Evolutionary conservation across 176 grass and related monocot species (phyloP).

Genomic region (Cymbopogon citratus): DNA sequence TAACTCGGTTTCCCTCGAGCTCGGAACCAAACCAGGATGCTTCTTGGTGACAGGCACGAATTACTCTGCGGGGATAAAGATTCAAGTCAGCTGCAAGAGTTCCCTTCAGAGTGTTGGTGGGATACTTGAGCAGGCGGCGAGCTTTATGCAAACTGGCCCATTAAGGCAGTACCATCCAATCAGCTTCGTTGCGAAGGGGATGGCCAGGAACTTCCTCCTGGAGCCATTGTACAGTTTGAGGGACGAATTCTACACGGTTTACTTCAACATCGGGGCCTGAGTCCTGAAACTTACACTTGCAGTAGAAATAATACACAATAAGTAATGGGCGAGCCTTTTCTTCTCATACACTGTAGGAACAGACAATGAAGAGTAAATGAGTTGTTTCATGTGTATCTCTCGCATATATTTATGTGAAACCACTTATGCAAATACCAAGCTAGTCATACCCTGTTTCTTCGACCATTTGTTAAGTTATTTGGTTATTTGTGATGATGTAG

Average conservation of each 20-base stretch:
- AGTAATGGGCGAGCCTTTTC: constrained; percentile 4
- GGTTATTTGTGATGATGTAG: neutral
- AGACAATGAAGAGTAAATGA: neutral
- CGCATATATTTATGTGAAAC: neutral
- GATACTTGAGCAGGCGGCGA: constrained; percentile 53
- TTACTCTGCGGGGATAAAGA: constrained; percentile 23
- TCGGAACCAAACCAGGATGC: constrained; percentile 37
- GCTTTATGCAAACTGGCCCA: constrained; percentile 42
- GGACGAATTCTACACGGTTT: constrained; percentile 78
- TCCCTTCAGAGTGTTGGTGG: constrained; percentile 31
- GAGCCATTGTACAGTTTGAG: constrained; percentile 71
- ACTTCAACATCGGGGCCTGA: constrained; percentile 76
- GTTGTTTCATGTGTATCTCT: constrained; percentile 6
- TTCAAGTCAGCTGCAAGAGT: constrained; percentile 48
- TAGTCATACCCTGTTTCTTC: neutral
- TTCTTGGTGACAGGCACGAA: constrained; percentile 32
- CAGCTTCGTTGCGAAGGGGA: constrained; percentile 70
- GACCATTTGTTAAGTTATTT: neutral
- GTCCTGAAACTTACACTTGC: neutral
- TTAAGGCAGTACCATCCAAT: constrained; percentile 58
- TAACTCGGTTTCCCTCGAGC: constrained; percentile 41
- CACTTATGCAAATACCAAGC: neutral
- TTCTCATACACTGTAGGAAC: constrained; percentile 9
- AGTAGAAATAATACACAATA: constrained; percentile 32
- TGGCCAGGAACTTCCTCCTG: constrained; percentile 63